Base-by-base conservation (phyloP, 2,329 filamentous ascomycete species). In the Esteya vermicola region DNA sequence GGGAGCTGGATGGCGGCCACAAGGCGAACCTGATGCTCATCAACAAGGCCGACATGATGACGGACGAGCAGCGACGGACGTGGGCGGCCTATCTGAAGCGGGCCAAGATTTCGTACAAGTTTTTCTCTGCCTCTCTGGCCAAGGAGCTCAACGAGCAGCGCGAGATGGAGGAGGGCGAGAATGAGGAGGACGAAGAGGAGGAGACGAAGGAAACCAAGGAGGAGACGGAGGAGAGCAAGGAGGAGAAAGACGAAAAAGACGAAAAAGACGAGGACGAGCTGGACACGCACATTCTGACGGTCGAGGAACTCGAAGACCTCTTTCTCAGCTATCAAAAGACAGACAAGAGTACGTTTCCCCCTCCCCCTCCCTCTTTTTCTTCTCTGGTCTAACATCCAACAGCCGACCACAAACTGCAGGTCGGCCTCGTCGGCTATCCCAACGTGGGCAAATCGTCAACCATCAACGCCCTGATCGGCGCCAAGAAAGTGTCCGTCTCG, bases 21-120 rank as follows among this genome's bases (percentile, higher is more conserved):
- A 96, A 98, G 67, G 74, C 86, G 56, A 98, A 96, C 57, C 55
- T 98, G 54, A 59, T 98, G 41, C 67, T 98, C 41, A 89, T 98
- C 54, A 98, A 98, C 69, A 98, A 98, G 68, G 88, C 91, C 34
- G 91, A 98, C 62, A 95, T 98, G 91, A 88, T 98, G 84, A 93
- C 88, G 2, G 59, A 77, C 36, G 75, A 76, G 52, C 93, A 98
- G 63, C 70, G 91, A 48, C 72, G 72, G 48, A 67, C 70, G 1
- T 98, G 91, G 91, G 88, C 88, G 4, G 74, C 81, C 50, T 85
- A 94, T 55, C 85, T 98, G 50, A 79, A 79, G 50, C 67, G 77
- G 50, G 75, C 81, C 21, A 76, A 78, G 22, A 93, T 98, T 54
- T 76, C 83, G 40, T 98, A 91, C 67, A 83, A 81, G 52, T 98